Evolutionary conservation across 768 basidiomycete species (phyloP).

Genomic region (Mycena sanguinolenta): DNA sequence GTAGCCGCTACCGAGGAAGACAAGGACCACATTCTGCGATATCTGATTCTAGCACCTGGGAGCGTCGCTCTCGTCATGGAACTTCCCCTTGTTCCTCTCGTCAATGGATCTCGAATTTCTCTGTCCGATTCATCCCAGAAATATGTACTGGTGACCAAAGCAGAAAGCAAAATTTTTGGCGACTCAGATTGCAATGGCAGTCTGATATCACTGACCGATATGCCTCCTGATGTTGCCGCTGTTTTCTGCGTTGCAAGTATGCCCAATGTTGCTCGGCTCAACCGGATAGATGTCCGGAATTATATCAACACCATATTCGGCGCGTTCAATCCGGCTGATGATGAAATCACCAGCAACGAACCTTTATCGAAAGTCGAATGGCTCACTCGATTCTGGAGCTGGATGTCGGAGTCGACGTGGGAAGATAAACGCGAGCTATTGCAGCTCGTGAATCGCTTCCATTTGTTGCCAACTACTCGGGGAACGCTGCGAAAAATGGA

Average conservation of each 20-base stretch:
- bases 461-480: conserved; percentile 37
- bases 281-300: conserved; percentile 29
- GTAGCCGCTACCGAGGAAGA: conserved; percentile 2
- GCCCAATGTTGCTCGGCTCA: conserved; percentile 18
- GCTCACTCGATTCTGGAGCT: conserved; percentile 45
- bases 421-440: conserved; percentile 18
- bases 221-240: conserved; percentile 12
- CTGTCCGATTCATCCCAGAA: conserved; percentile 7
- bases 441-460: conserved; percentile 23
- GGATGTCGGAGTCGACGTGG: conserved; percentile 33
- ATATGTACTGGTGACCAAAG: conserved; percentile 24
- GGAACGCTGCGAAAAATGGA: conserved; percentile 30
- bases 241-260: conserved; percentile 7
- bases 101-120: conserved; percentile 23
- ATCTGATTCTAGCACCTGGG: conserved; percentile 30
- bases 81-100: conserved; percentile 35
- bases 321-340: conserved; percentile 29
- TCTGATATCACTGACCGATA: conserved; percentile 28
- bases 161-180: conserved; percentile 33
- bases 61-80: conserved; percentile 23
- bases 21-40: conserved; percentile 33
- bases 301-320: conserved; percentile 32
- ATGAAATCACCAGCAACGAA: conserved; percentile 18
- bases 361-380: conserved; percentile 37
- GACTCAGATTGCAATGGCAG: conserved; percentile 16